Evolutionary conservation across 768 basidiomycete genomes (phyloP), one percentile per base, ranked within the genome.

Genomic region (Rhodosporidiobolus odoratus): DNA sequence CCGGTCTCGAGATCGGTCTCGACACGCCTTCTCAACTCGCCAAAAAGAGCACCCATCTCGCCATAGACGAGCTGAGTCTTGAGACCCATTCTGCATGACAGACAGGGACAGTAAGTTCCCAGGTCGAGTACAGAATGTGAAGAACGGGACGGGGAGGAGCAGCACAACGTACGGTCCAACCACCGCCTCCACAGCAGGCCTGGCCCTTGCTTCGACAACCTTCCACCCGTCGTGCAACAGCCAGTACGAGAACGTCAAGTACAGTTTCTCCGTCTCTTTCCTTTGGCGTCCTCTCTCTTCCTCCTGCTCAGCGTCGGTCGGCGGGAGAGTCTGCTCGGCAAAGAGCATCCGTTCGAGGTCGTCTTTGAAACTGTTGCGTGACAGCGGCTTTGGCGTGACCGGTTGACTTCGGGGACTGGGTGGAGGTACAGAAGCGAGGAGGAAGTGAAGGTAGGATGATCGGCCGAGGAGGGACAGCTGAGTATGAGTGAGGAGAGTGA

Each of bases 221-320:
- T 88, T 89, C 92, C 93, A 95, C 0, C 94, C 92, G 6, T 92
- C 88, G 77, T 96, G 88, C 65, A 95, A 76, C 16, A 95, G 82
- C 92, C 92, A 95, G 92, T 92, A 97, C 47, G 87, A 90, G 75
- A 94, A 84, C 0, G 89, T 91, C 59, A 96, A 81, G 77, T 87
- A 97, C 77, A 87, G 86, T 69, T 85, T 82, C 79, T 94, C 92
- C 9, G 86, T 85, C 63, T 88, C 88, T 43, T 88, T 87, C 58
- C 59, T 52, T 30, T 53, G 66, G 37, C 57, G 62, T 12, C 87
- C 80, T 27, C 76, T 77, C 27, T 82, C 80, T n/a, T 77, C 77
- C 9, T 80, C n/a, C 17, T 16, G 21, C 41, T 54, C 62, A 3
- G 27, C 62, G 23, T 12, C 2, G 34, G 54, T 48, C 1, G n/a